Evolutionary conservation across 106 monocot genomes (phyloP).

Genomic region (Dendrobium nobile): DNA sequence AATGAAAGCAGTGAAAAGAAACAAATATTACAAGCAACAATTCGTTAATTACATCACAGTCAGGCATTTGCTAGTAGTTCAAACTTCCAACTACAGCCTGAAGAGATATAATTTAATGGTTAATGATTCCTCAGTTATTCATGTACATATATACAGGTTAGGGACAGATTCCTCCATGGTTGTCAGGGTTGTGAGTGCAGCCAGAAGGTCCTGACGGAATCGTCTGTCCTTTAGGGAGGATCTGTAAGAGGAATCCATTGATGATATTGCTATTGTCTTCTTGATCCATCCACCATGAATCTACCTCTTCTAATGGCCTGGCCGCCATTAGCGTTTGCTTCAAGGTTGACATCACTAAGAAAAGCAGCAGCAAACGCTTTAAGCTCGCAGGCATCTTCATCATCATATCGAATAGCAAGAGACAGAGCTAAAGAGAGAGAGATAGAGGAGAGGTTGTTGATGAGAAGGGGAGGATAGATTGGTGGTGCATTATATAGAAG

Average conservation of each 20-base stretch:
- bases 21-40: neutral
- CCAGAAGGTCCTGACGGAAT: conserved; percentile 12
- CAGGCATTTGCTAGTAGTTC: neutral
- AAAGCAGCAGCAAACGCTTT: neutral
- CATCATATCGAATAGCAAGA: neutral
- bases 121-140: neutral
- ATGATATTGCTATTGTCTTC: neutral
- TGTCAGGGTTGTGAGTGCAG: conserved; percentile 25
- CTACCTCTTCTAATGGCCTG: conserved; percentile 8
- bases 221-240: conserved; percentile 12
- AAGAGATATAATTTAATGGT: neutral
- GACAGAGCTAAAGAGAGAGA: neutral
- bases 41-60: neutral
- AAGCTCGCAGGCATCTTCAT: neutral
- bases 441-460: neutral
- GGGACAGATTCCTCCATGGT: conserved; percentile 20
- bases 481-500: neutral
- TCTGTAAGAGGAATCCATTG: conserved; percentile 10
- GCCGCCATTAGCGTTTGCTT: conserved; percentile 1
- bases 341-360: conserved; percentile 9
- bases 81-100: neutral
- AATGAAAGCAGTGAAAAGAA: neutral
- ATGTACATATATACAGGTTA: neutral
- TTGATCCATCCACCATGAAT: conserved; percentile 1
- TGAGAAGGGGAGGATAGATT: neutral